Conservation (phyloP, 2,329 filamentous ascomycete genomes). For the Thyridium curvatum region DNA sequence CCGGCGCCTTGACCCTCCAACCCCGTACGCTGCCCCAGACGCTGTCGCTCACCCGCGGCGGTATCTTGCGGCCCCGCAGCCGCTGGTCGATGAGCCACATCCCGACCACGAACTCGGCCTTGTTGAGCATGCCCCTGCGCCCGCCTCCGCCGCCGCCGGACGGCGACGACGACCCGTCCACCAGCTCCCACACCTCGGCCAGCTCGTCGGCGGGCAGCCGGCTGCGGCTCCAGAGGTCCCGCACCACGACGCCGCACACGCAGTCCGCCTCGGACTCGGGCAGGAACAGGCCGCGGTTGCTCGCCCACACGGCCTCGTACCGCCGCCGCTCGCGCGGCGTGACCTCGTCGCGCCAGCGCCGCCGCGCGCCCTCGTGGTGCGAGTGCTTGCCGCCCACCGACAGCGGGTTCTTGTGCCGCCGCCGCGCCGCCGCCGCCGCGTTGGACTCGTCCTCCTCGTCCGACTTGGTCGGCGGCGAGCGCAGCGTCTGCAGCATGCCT, state of each 20-base stretch:
- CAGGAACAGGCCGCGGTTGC: slow-evolving; percentile 59
- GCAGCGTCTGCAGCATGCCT: slow-evolving; percentile 60
- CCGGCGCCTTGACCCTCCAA: slow-evolving; percentile 28
- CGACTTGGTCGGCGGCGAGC: slow-evolving; percentile 42
- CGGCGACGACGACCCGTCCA: slow-evolving; percentile 51
- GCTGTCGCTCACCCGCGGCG: slow-evolving; percentile 62
- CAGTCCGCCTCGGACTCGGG: slow-evolving; percentile 30
- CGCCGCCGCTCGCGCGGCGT: slow-evolving; percentile 68
- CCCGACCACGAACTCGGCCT: slow-evolving; percentile 74
- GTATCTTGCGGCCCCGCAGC: slow-evolving; percentile 72
- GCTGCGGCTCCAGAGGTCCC: slow-evolving; percentile 70
- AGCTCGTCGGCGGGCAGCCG: slow-evolving; percentile 62
- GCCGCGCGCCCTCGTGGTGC: slow-evolving; percentile 70
- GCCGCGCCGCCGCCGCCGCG: slow-evolving; percentile 47
- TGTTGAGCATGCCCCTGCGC: slow-evolving; percentile 46
- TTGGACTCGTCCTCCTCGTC: slow-evolving; percentile 47
- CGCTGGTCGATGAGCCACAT: slow-evolving; percentile 79
- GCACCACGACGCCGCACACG: slow-evolving; percentile 61
- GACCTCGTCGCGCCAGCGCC: slow-evolving; percentile 71
- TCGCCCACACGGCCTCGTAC: slow-evolving; percentile 81
- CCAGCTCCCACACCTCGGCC: slow-evolving; percentile 71
- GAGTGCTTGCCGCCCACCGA: slow-evolving; percentile 54
- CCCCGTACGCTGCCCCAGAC: slow-evolving; percentile 66
- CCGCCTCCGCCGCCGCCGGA: no score
- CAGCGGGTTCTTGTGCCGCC: slow-evolving; percentile 39